Evolutionary conservation across 75 land plant genomes (phyloP).

Genomic region (Picea sitchensis): DNA sequence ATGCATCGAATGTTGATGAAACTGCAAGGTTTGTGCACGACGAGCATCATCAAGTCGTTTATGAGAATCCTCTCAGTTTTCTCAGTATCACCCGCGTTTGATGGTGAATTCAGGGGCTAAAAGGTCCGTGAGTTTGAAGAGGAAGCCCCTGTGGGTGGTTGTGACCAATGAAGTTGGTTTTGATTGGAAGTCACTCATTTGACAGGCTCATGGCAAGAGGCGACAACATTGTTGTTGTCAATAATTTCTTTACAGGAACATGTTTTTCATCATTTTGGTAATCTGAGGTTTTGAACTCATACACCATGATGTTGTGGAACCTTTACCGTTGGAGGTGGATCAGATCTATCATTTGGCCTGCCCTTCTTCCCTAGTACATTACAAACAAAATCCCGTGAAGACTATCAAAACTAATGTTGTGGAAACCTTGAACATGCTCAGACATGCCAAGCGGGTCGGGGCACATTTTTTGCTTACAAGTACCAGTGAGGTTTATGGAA

Average conservation of each 20-base stretch:
- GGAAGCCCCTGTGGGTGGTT: slow-evolving; percentile 5
- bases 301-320: slow-evolving; percentile 36
- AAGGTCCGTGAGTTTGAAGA: slow-evolving; percentile 6
- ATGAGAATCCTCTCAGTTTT: too few species aligned
- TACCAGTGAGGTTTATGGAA: slow-evolving; percentile 50
- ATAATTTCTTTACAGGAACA: slow-evolving; percentile 21
- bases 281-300: slow-evolving; percentile 24
- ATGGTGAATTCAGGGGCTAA: background rate
- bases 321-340: slow-evolving; percentile 42
- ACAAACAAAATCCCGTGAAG: slow-evolving; percentile 49
- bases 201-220: slow-evolving; percentile 6
- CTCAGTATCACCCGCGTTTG: too few species aligned
- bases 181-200: slow-evolving; percentile 20
- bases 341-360: slow-evolving; percentile 33
- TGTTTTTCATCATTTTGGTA: slow-evolving; percentile 20
- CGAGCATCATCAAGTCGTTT: too few species aligned
- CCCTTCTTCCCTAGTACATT: slow-evolving; percentile 42
- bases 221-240: slow-evolving; percentile 19
- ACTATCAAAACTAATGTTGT: slow-evolving; percentile 49
- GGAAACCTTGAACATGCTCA: slow-evolving; percentile 51
- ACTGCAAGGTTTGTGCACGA: too few species aligned
- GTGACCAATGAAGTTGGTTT: slow-evolving; percentile 18
- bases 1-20: too few species aligned
- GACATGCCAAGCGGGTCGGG: slow-evolving; percentile 49
- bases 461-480: slow-evolving; percentile 38